Percentiles rank a stretch among this genome's conserved stretches.
These are phyloP conservation scores for Phytopythium sindhum DNA, from an alignment of 352 stramenopile species.

Conservation along the genomic window DNA sequence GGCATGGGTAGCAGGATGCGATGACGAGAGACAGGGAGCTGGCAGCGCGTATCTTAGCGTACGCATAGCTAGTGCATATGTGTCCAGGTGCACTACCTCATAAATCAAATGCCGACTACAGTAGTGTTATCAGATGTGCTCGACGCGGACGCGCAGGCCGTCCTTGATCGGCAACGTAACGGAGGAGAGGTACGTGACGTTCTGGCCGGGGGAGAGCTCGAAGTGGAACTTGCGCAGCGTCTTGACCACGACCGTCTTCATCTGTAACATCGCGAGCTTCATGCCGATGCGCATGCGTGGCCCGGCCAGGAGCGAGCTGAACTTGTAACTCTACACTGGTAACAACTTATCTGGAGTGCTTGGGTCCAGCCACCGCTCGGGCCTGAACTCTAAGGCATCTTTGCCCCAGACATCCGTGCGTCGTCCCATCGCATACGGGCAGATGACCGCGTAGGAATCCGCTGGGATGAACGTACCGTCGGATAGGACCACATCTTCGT, in stretches of 20 bases:
- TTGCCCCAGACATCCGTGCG: slow-evolving; percentile 41
- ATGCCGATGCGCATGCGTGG: slow-evolving; percentile 42
- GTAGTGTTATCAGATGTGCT: not conserved
- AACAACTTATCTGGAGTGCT: slow-evolving; percentile 12
- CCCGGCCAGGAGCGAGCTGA: slow-evolving; percentile 41
- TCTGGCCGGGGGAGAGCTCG: slow-evolving; percentile 18
- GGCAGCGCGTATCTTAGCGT: too few relatives aligned
- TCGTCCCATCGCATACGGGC: slow-evolving; percentile 39
- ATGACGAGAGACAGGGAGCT: too few relatives aligned
- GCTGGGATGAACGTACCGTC: slow-evolving; percentile 43
- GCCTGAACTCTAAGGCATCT: slow-evolving; percentile 46
- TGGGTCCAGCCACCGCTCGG: slow-evolving; percentile 45
- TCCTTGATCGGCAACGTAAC: slow-evolving; percentile 38
- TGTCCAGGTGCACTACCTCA: too few relatives aligned
- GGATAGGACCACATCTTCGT: slow-evolving; percentile 25
- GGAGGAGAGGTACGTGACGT: slow-evolving; percentile 26
- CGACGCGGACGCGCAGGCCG: not conserved
- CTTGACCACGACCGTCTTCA: slow-evolving; percentile 31
- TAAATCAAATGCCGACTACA: too few relatives aligned
- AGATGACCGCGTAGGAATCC: slow-evolving; percentile 35
- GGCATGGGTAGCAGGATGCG: too few relatives aligned
- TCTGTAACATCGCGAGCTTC: slow-evolving; percentile 39
- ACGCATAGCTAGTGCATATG: too few relatives aligned
- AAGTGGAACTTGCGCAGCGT: slow-evolving; percentile 34
- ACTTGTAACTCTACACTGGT: slow-evolving; percentile 37